Evolutionary conservation across 768 basidiomycete species (phyloP), one percentile per base, ranked within the genome.

Genomic region (Cystofilobasidium capitatum): DNA sequence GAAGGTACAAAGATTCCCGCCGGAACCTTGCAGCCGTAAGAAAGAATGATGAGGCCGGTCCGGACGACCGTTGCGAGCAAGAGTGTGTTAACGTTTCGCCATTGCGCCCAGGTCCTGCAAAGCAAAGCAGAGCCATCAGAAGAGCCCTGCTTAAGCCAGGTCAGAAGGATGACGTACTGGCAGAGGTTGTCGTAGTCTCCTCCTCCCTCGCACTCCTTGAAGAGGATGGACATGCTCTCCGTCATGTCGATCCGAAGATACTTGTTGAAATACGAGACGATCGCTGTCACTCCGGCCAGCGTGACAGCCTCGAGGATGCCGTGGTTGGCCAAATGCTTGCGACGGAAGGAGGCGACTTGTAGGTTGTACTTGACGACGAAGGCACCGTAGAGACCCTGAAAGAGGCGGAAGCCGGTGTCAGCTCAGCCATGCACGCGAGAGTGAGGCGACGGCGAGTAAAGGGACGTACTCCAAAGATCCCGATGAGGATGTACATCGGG

Each of bases 221-320:
- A 99, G 57, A 99, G 81, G 67, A 97, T 87, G 20, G 88, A 85
- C 84, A 99, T 86, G 76, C 87, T 90, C 73, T 94, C 89, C 0
- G 93, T 98, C 94, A 98, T 98, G 75, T 98, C 96, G 33, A 97
- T 88, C 58, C 92, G 84, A 64, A 98, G 78, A 78, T 97, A 99
- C 60, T 88, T 85, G 77, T 99, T 99, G 74, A 87, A 88, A 77
- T 92, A 99, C 2, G 89, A 89, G 65, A 97, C 84, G 75, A 94
- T 81, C 3, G 93, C 93, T 0, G 96, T 98, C 36, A 97, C 75
- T 2, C 85, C 83, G 8, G 93, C 93, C 22, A 99, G 82, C 0
- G 82, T 81, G 24, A 97, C 87, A 2, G 91, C 96, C 78, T 99
- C 96, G 31, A 86, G 83, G 2, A 98, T 86, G 1, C 85, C 91